Evolutionary conservation across 805 yeast genomes (phyloP).

Genomic region (Ogataea neopini): DNA sequence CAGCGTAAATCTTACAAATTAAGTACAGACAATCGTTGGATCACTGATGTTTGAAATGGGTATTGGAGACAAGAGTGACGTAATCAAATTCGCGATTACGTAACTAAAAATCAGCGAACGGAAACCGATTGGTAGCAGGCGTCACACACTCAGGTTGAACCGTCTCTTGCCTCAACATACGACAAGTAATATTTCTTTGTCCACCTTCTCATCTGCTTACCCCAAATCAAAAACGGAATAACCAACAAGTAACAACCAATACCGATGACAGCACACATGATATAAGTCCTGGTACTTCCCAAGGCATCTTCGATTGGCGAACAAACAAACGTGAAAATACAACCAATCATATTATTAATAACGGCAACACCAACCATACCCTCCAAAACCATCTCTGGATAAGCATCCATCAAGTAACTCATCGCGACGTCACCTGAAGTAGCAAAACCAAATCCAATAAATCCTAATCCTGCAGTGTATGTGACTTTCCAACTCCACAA

Average conservation of each 20-base stretch:
- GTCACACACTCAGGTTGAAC: slow-evolving; percentile 14
- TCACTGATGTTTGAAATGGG: too few relatives aligned
- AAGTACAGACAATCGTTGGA: too few relatives aligned
- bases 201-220: slow-evolving; percentile 45
- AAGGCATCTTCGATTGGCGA: slow-evolving; percentile 58
- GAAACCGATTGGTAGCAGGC: too few relatives aligned
- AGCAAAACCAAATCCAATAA: slow-evolving; percentile 70
- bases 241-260: slow-evolving; percentile 52
- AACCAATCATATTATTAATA: slow-evolving; percentile 64
- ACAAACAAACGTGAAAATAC: slow-evolving; percentile 66
- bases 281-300: slow-evolving; percentile 60
- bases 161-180: slow-evolving; percentile 55
- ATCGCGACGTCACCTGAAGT: slow-evolving; percentile 71
- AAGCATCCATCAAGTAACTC: slow-evolving; percentile 66
- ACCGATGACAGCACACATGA: slow-evolving; percentile 60
- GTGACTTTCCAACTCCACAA: slow-evolving; percentile 54
- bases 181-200: slow-evolving; percentile 57
- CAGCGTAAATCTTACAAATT: too few relatives aligned
- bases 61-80: too few relatives aligned
- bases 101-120: too few relatives aligned
- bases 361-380: slow-evolving; percentile 71
- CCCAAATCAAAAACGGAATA: slow-evolving; percentile 42
- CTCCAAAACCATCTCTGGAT: slow-evolving; percentile 68
- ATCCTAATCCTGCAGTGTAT: slow-evolving; percentile 58
- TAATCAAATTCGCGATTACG: too few relatives aligned